Conservation (phyloP, 106 monocot species). For the Allium fistulosum region DNA sequence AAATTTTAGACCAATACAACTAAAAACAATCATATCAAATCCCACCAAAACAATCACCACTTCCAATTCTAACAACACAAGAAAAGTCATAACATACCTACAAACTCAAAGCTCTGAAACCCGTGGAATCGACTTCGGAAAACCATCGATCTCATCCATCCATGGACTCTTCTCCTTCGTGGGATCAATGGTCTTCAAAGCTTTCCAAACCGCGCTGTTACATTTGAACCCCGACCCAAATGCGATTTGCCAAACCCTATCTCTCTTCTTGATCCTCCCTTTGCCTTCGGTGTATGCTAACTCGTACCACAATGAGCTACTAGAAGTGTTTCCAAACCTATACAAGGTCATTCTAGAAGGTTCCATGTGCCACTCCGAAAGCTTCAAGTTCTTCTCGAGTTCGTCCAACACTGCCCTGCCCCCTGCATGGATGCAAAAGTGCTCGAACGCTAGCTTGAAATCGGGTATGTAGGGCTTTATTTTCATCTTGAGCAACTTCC, state of each 20-base stretch:
- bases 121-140: slow-evolving; percentile 12
- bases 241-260: slow-evolving; percentile 19
- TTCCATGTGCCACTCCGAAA: slow-evolving; percentile 25
- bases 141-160: slow-evolving; percentile 16
- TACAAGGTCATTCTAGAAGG: slow-evolving; percentile 20
- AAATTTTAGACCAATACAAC: neutral
- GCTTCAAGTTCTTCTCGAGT: slow-evolving; percentile 21
- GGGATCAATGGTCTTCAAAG: slow-evolving; percentile 9
- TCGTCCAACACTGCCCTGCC: slow-evolving; percentile 23
- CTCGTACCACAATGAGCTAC: slow-evolving; percentile 19
- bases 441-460: slow-evolving; percentile 46
- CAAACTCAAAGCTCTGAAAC: neutral
- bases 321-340: slow-evolving; percentile 17
- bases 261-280: slow-evolving; percentile 13
- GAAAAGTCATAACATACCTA: neutral
- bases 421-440: slow-evolving; percentile 21
- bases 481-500: slow-evolving; percentile 24
- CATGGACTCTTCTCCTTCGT: slow-evolving; percentile 17
- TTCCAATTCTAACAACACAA: neutral
- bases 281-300: slow-evolving; percentile 15
- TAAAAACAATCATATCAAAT: neutral
- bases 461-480: slow-evolving; percentile 43
- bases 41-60: neutral
- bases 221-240: slow-evolving; percentile 22
- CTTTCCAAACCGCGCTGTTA: slow-evolving; percentile 22